Evolutionary conservation across 75 land plant genomes (phyloP).

Genomic region (Selaginella moellendorffii): DNA sequence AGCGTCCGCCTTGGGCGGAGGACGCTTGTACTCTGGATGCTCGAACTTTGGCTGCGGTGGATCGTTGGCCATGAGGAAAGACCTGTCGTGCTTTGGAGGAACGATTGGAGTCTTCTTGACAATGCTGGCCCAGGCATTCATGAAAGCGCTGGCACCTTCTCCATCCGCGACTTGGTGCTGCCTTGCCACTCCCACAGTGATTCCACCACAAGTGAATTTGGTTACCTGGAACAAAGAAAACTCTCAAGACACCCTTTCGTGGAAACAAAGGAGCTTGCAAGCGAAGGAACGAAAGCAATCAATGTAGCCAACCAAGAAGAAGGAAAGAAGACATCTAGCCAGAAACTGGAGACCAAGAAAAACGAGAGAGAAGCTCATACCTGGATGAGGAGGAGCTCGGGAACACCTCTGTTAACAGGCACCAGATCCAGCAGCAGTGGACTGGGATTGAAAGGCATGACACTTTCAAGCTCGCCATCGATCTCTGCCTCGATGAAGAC

Average conservation of each 20-base stretch:
- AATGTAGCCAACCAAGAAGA: not conserved
- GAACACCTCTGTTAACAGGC: constrained; percentile 23
- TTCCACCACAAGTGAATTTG: constrained; percentile 38
- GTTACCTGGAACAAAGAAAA: constrained; percentile 16
- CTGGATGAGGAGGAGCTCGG: constrained; percentile 38
- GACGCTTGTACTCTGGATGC: constrained; percentile 32
- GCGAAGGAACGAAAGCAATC: not conserved
- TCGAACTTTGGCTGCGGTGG: constrained; percentile 35
- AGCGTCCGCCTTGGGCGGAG: constrained; percentile 6
- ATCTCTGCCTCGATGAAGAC: constrained; percentile 33
- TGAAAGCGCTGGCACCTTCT: constrained; percentile 33
- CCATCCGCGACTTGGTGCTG: constrained; percentile 59
- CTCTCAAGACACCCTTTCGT: not conserved
- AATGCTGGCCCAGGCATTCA: constrained; percentile 36
- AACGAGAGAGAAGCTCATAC: constrained; percentile 18
- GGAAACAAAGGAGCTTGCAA: not conserved
- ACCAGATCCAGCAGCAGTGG: constrained; percentile 27
- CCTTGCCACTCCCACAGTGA: constrained; percentile 37
- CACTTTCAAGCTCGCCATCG: constrained; percentile 15
- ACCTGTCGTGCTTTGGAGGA: constrained; percentile 23
- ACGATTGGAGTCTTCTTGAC: constrained; percentile 25
- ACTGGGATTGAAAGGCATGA: constrained; percentile 20
- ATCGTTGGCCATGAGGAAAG: constrained; percentile 22
- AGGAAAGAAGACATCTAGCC: not conserved
- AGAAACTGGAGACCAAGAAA: no score